Evolutionary conservation across 305 asterid species (phyloP).

Genomic region (Fraxinus ornus): DNA sequence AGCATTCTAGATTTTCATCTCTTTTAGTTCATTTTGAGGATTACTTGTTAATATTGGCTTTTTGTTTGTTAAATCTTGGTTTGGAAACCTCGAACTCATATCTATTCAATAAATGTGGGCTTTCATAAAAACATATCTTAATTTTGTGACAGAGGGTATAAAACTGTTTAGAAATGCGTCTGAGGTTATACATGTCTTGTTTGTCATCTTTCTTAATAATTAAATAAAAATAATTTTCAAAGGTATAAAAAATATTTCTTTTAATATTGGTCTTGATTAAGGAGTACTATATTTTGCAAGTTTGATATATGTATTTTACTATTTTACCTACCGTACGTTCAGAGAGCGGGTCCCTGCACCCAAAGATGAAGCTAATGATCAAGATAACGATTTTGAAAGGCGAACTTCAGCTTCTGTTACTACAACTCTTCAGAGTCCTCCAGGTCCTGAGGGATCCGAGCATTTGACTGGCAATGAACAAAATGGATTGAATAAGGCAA

Average conservation of each 20-base stretch:
- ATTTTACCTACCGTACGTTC: constrained; percentile 11
- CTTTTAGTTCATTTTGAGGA: not conserved
- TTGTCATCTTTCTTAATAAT: not conserved
- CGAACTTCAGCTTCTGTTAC: constrained; percentile 63
- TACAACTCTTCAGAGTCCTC: constrained; percentile 60
- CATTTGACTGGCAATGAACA: constrained; percentile 26
- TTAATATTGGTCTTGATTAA: not conserved
- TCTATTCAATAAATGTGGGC: not conserved
- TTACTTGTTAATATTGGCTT: not conserved
- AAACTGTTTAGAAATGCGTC: not conserved
- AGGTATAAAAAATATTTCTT: not conserved
- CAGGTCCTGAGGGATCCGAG: constrained; percentile 44
- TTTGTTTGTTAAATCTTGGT: not conserved
- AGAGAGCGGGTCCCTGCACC: constrained; percentile 93
- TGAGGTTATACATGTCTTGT: not conserved
- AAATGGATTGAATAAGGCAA: constrained; percentile 33
- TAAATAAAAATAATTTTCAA: not conserved
- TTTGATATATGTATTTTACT: not conserved
- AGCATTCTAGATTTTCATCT: not conserved
- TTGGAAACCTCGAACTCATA: not conserved
- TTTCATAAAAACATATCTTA: not conserved
- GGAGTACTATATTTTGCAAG: not conserved
- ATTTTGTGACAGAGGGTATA: not conserved
- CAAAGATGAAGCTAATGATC: constrained; percentile 48
- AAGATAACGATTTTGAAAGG: constrained; percentile 53